Conservation (phyloP, 75 land plant species). For the Picea sitchensis region DNA sequence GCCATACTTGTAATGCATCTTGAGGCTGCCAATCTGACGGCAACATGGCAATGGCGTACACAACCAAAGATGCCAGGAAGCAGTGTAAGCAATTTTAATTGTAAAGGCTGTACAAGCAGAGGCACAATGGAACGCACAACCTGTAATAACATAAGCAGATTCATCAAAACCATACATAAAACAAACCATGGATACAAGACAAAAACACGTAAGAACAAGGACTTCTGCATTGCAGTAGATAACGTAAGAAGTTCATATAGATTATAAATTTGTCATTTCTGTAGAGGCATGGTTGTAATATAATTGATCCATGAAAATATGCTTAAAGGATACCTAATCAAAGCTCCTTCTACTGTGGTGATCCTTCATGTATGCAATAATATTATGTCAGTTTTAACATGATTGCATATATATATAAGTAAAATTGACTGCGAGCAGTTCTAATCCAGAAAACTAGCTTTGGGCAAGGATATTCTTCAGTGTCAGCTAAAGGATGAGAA, state of each 20-base stretch:
- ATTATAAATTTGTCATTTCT: background rate
- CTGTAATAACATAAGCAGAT: conserved; percentile 34
- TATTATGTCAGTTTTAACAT: background rate
- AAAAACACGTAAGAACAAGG: background rate
- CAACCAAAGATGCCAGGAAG: conserved; percentile 90
- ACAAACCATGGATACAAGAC: background rate
- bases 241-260: background rate
- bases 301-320: background rate
- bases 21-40: conserved; percentile 84
- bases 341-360: background rate
- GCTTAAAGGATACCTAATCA: background rate
- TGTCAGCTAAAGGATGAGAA: background rate
- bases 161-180: background rate
- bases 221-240: background rate
- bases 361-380: background rate
- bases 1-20: conserved; percentile 93
- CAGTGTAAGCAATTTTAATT: conserved; percentile 60
- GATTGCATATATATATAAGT: background rate
- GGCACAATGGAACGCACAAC: conserved; percentile 78
- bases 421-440: background rate
- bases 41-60: conserved; percentile 83
- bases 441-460: background rate
- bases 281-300: background rate
- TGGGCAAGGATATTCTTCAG: background rate
- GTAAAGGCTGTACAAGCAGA: conserved; percentile 50